Evolutionary conservation across 495 filamentous ascomycete species (phyloP), one percentile per base, ranked within the genome.

Genomic region (Penicillium turbatum): DNA sequence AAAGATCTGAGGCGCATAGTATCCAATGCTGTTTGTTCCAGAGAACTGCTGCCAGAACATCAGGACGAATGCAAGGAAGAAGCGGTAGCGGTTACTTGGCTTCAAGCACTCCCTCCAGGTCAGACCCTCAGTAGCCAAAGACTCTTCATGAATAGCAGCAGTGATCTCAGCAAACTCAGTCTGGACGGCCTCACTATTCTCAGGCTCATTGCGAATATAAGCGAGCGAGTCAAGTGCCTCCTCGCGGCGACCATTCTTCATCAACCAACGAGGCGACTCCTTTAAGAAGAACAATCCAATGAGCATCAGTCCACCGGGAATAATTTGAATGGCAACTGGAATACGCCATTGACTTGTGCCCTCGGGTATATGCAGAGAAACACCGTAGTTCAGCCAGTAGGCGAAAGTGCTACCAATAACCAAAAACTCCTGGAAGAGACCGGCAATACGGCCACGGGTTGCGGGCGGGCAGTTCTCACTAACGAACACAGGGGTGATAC

Each of bases 141-240:
- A 49, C 54, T 90, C 72, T 39, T 73, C 60, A 12, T 63, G 58
- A 13, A 72, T 55, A 27, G 71, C 62, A 27, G 70, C 64, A 7
- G 60, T 54, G 55, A 91, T 86, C 63, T 91, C 87, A 19, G 85
- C 82, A 11, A 89, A 70, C 67, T 91, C 87, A 24, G 54, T 53
- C 43, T 72, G 69, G 4, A 79, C 63, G 6, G 55, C 63, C 24
- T 71, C 69, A 43, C 67, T 73, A 36, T 60, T 61, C 9, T 63
- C 44, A 11, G 69, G 40, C 39, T 76, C 72, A 45, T 74, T 74
- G 7, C 77, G 70, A 35, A 79, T 71, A 36, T 73, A 70, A 13
- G 72, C 67, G 4, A 80, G 64, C 0, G 70, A 69, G 1, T 61
- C n/a, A 6, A 74, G 63, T 2, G 78, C 78, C 54, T 81, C 73